Evolutionary conservation across 768 basidiomycete genomes (phyloP), one percentile per base, ranked within the genome.

Genomic region (Leccinum broughii): DNA sequence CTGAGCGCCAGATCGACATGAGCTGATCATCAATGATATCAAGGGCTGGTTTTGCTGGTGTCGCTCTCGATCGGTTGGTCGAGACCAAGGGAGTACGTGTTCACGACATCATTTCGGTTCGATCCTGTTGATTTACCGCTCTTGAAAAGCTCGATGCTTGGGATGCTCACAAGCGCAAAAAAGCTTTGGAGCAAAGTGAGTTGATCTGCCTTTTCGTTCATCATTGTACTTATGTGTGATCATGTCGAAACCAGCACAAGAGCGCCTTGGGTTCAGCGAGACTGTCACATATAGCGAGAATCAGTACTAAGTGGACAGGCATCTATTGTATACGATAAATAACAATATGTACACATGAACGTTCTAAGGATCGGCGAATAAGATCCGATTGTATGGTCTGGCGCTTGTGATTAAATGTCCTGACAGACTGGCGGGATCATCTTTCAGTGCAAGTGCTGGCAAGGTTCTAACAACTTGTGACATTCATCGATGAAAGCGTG

Each of bases 31-130:
- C n/a, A 13, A 13, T 44, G 15, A 4, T 46, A 28, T 41, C 24
- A 51, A 68, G 68, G 5, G 68, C 62, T 32, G 60, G 34, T 15
- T 20, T 66, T 15, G 24, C 30, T 13, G 62, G 15, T n/a, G 62
- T 32, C n/a, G 67, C 44, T 0, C 0, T 28, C 8, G 55, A 56
- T 20, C 62, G 22, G 2, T 44, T 68, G 26, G 4, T 22, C 4
- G 68, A 69, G 51, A 69, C 68, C 7, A 69, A 69, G 35, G 68
- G 68, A 10, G 66, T 67, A 59, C 28, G 66, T 61, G 14, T 24
- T 51, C 1, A 20, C 24, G 4, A 30, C 4, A 8, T 48, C 6
- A 22, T 41, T 11, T 39, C 2, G n/a, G 24, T 34, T 26, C 7
- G 26, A 51, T 32, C 4, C 1, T 35, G 22, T 28, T 2, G 0